A percentile compares a stretch with the other conserved stretches of the same genome.
Evolutionary conservation across 345 rosid species (phyloP).

Genomic region (Ricinus communis): DNA sequence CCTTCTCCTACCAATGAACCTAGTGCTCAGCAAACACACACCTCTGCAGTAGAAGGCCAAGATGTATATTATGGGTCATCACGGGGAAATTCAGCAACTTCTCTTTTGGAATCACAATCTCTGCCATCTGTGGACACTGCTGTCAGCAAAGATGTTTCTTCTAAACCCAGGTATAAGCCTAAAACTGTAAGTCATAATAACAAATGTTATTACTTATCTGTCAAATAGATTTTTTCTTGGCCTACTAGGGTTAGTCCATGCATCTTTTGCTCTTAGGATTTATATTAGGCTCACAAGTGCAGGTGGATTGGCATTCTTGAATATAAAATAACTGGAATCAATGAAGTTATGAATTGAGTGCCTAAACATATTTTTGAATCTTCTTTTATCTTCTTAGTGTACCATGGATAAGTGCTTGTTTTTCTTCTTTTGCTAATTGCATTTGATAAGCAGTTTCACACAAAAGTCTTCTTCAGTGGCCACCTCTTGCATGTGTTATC

Average conservation of each 20-base stretch:
- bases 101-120: constrained; percentile 27
- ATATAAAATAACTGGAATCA: neutral
- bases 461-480: neutral
- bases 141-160: constrained; percentile 35
- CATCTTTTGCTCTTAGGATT: neutral
- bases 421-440: no score
- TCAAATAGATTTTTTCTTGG: no score
- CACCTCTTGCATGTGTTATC: neutral
- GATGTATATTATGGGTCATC: constrained; percentile 27
- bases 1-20: constrained; percentile 32
- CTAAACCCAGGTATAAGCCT: constrained; percentile 47
- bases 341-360: neutral
- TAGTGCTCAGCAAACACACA: constrained; percentile 15
- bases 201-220: no score
- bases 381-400: neutral
- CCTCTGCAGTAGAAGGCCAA: constrained; percentile 27
- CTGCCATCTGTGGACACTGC: constrained; percentile 32
- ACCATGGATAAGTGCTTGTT: no score
- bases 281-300: neutral
- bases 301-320: neutral
- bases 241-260: neutral
- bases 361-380: no score
- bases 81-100: constrained; percentile 31
- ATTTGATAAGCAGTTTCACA: neutral
- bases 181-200: neutral